Evolutionary conservation across 306 rosid species (phyloP).

Genomic region (Cicer pinnatifidum): DNA sequence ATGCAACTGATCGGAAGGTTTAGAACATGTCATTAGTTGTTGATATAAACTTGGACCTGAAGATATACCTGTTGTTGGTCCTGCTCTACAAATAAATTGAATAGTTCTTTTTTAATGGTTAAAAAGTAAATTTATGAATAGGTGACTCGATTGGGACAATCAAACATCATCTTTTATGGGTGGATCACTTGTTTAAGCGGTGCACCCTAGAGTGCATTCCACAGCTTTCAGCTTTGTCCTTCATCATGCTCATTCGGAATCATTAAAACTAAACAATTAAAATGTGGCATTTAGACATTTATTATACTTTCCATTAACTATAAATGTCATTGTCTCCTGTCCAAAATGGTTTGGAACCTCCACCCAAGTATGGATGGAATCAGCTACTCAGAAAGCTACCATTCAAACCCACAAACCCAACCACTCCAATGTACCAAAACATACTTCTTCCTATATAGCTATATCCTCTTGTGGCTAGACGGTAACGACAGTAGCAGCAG

Average conservation of each 20-base stretch:
- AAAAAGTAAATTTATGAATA: not conserved
- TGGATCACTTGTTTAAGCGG: not conserved
- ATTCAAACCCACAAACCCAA: not conserved
- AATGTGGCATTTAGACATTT: not conserved
- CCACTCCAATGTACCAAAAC: not conserved
- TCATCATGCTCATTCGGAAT: not conserved
- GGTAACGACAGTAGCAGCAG: not conserved
- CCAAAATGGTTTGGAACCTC: not conserved
- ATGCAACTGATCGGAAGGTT: slow-evolving; percentile 18
- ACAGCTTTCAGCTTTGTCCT: not conserved
- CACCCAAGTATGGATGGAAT: not conserved
- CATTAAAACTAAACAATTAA: not conserved
- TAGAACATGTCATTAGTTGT: slow-evolving; percentile 1
- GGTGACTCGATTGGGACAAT: not conserved
- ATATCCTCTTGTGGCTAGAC: not conserved
- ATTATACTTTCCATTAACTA: too few species aligned
- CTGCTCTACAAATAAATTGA: not conserved
- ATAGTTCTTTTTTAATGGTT: not conserved
- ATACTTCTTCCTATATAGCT: not conserved
- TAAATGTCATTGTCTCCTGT: too few species aligned
- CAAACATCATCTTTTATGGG: not conserved
- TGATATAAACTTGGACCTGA: not conserved
- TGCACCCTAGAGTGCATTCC: not conserved
- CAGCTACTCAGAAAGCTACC: not conserved
- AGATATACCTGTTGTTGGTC: not conserved